Evolutionary conservation across 179 eudicot genomes (phyloP).

Genomic region (Beta corolliflora): DNA sequence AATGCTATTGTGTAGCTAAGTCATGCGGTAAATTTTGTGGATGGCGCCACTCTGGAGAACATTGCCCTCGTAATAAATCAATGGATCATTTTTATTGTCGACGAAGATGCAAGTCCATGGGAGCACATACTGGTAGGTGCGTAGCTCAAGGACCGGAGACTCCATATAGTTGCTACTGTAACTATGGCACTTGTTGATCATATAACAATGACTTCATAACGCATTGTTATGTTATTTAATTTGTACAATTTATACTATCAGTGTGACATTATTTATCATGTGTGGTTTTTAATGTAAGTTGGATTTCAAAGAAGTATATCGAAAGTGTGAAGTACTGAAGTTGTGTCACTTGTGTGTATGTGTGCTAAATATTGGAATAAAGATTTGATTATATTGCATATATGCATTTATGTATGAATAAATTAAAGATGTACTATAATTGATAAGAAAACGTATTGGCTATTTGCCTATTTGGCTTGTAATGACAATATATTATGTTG

Average conservation of each 20-base stretch:
- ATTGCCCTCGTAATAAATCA: background rate
- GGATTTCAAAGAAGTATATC: too few species aligned
- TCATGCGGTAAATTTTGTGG: background rate
- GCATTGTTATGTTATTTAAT: background rate
- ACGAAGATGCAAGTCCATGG: background rate
- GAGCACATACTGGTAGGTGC: background rate
- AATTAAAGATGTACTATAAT: too few species aligned
- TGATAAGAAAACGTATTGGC: too few species aligned
- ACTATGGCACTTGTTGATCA: background rate
- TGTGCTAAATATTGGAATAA: too few species aligned
- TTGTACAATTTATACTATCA: background rate
- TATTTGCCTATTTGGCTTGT: too few species aligned
- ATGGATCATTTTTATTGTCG: background rate
- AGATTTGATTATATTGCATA: background rate
- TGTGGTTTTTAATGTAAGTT: too few species aligned
- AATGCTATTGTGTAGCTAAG: background rate
- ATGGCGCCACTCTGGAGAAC: background rate
- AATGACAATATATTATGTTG: too few species aligned
- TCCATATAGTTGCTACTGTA: conserved; percentile 1
- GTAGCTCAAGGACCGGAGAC: background rate
- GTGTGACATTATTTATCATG: background rate
- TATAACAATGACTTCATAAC: background rate
- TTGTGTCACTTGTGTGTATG: too few species aligned
- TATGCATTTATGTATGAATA: background rate
- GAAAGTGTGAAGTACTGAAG: background rate